Percentiles rank a stretch among this genome's conserved stretches.
These are phyloP conservation scores for Arbutus unedo DNA, from an alignment of 148 eudicot species.

Conservation along the genomic window DNA sequence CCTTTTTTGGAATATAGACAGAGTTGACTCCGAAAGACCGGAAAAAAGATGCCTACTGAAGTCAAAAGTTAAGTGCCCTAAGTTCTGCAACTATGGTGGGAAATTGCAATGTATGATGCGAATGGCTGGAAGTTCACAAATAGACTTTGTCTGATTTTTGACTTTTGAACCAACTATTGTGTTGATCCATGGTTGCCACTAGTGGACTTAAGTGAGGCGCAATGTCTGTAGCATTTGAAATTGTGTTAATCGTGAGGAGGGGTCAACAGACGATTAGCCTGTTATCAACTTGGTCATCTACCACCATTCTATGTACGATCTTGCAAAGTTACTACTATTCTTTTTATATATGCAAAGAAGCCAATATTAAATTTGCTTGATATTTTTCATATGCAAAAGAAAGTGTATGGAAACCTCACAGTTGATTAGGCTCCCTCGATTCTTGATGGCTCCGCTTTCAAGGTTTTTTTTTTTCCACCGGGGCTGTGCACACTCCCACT, in stretches of 20 bases:
- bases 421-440: not conserved
- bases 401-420: not conserved
- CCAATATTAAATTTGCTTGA: not conserved
- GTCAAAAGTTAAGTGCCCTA: not conserved
- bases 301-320: not conserved
- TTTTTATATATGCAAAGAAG: not conserved
- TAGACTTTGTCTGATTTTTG: not conserved
- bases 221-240: not conserved
- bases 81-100: not conserved
- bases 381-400: not conserved
- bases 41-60: not conserved
- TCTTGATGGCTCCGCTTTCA: not conserved
- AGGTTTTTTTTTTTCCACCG: too few species aligned
- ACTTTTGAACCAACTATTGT: not conserved
- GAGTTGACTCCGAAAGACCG: not conserved
- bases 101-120: not conserved
- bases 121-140: not conserved
- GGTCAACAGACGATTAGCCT: not conserved
- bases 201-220: not conserved
- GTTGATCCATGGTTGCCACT: not conserved
- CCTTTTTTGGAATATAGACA: not conserved
- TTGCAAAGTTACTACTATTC: not conserved
- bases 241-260: not conserved
- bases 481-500: not conserved
- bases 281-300: not conserved